Conservation (phyloP, 2,329 filamentous ascomycete species). For the Byssothecium circinans region DNA sequence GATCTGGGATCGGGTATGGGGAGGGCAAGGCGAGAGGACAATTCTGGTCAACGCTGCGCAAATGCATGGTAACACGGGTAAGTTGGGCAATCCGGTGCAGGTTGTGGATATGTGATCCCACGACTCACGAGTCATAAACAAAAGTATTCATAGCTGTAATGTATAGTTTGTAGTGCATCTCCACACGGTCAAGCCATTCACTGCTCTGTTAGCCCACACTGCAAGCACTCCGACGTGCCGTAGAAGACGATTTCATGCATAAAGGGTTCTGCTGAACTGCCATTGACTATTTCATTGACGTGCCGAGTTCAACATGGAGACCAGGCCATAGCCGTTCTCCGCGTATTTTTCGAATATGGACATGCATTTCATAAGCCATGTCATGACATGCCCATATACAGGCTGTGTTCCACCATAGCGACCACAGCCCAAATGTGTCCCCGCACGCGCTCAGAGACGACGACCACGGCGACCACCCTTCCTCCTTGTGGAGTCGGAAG, state of each 20-base stretch:
- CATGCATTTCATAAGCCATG: conserved; percentile 41
- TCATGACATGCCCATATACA: conserved; percentile 28
- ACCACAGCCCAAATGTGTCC: conserved; percentile 35
- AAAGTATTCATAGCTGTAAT: conserved; percentile 25
- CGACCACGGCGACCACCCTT: conserved; percentile 99
- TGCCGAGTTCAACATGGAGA: conserved; percentile 45
- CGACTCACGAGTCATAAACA: conserved; percentile 20
- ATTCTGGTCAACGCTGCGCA: conserved; percentile 65
- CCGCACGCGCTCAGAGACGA: conserved; percentile 78
- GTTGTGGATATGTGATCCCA: conserved; percentile 42
- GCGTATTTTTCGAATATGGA: conserved; percentile 41
- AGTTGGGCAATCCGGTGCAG: conserved; percentile 52
- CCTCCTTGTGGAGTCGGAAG: conserved; percentile 98
- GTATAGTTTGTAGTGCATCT: conserved; percentile 13
- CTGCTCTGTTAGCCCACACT: not conserved
- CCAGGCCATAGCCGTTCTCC: conserved; percentile 45
- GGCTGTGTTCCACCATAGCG: conserved; percentile 28
- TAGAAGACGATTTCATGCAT: conserved; percentile 21
- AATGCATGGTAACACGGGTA: conserved; percentile 52
- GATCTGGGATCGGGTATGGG: conserved; percentile 64
- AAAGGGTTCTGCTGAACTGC: conserved; percentile 44
- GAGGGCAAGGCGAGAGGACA: conserved; percentile 53
- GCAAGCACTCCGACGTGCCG: not conserved
- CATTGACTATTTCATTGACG: conserved; percentile 34
- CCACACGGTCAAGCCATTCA: conserved; percentile 11